Evolutionary conservation across 148 eudicot species (phyloP).

Genomic region (Camellia sinensis): DNA sequence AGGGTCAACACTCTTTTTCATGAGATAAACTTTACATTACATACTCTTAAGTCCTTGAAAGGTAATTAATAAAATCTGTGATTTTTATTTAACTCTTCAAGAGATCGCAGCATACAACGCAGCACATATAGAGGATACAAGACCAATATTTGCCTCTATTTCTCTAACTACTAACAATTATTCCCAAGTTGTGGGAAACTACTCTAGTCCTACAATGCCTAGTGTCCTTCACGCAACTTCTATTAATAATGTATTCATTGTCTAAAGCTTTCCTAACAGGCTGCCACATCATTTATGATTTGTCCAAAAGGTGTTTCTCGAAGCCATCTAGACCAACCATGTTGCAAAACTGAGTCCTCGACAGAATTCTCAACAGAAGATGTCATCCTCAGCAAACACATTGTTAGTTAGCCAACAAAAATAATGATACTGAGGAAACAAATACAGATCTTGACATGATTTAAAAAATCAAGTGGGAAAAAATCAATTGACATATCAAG

Average conservation of each 20-base stretch:
- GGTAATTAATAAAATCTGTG: too few species aligned
- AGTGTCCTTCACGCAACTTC: not conserved
- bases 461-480: too few species aligned
- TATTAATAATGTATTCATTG: not conserved
- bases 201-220: not conserved
- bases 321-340: not conserved
- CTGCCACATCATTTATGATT: not conserved
- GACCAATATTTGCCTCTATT: not conserved
- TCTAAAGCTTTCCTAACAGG: not conserved
- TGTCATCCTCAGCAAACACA: not conserved
- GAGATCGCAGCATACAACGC: too few species aligned
- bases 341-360: not conserved
- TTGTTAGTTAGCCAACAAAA: too few species aligned
- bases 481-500: too few species aligned
- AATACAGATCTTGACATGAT: too few species aligned
- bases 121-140: not conserved
- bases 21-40: too few species aligned
- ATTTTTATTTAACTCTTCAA: too few species aligned
- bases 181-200: not conserved
- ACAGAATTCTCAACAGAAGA: not conserved
- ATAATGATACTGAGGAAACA: too few species aligned
- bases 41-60: too few species aligned
- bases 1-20: too few species aligned
- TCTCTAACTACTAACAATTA: not conserved
- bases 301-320: not conserved